Evolutionary conservation across 2,329 filamentous ascomycete species (phyloP).

Genomic region (Aspergillus ustus): DNA sequence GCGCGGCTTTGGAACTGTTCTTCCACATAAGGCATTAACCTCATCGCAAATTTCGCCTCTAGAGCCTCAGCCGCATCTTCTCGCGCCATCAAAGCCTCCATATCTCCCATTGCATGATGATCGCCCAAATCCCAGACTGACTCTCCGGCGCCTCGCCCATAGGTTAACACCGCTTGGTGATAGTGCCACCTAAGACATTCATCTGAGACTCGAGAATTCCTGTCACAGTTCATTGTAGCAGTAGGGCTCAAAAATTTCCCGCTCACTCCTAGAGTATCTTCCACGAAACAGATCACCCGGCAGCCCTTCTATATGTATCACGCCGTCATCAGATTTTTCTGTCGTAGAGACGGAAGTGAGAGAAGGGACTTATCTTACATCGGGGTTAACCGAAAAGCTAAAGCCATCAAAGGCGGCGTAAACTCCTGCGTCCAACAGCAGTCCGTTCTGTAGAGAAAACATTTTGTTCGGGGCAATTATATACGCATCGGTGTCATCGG

Average conservation of each 20-base stretch:
- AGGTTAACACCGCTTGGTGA: background rate
- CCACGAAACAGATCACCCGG: background rate
- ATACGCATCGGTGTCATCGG: background rate
- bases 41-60: background rate
- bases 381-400: background rate
- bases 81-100: background rate
- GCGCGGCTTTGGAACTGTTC: too few relatives aligned
- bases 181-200: slow-evolving; percentile 8
- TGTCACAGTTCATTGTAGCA: background rate
- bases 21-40: background rate
- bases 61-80: slow-evolving; percentile 1
- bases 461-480: background rate
- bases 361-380: slow-evolving; percentile 9
- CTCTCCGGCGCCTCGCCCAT: background rate
- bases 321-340: background rate
- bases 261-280: background rate
- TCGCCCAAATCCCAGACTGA: background rate
- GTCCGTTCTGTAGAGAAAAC: slow-evolving; percentile 3
- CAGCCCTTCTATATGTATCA: slow-evolving; percentile 1
- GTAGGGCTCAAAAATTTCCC: background rate
- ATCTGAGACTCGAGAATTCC: background rate
- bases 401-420: background rate
- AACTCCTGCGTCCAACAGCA: background rate
- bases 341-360: background rate
- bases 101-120: background rate